Base-by-base conservation (phyloP, 1,284 basidiomycete species). In the Chalciporus sp. region DNA sequence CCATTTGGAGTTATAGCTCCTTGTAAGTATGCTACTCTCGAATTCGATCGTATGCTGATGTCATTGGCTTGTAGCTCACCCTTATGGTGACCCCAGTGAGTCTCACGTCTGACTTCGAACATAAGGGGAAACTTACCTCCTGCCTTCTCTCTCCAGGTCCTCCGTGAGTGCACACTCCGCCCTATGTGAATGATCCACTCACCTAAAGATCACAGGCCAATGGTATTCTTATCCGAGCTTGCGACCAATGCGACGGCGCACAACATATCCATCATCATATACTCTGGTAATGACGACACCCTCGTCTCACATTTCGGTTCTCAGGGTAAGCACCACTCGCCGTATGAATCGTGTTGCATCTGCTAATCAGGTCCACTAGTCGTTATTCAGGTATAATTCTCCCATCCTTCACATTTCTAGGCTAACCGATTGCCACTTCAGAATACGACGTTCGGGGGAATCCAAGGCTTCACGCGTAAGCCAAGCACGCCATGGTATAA, bases 381-480 rank as follows among this genome's bases (percentile, higher is more conserved):
- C 39, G 73, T 77, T 10, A 88, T 88, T 33, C 86, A 86, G 70
- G 84, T 82, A 65, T 17, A 63, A 46, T 23, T 42, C 7, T 20
- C 2, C 3, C 27, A 26, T 27, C 28, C 3, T 9, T 26, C n/a
- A 10, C 3, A 9, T 41, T 8, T 40, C 57, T 48, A 35, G 49
- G 7, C 19, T 6, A 20, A 29, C 47, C 23, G 6, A 55, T 12
- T n/a, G 35, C 48, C n/a, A 14, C 41, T 8, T 0, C 49, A 88
- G 83, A 90, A 90, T 60, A 88, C 83, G 2, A 88, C 86, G 0
- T 90, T 89, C 61, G 85, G 86, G 27, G 85, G 85, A 16, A 84
- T 83, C 39, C 86, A 85, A 67, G 87, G 88, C 2, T 90, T 89
- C 64, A 81, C 85, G 0, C 75, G 80, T 31, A 80, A 77, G 52